Conservation (phyloP, 441 rosid species). For the Gossypium armourianum region DNA sequence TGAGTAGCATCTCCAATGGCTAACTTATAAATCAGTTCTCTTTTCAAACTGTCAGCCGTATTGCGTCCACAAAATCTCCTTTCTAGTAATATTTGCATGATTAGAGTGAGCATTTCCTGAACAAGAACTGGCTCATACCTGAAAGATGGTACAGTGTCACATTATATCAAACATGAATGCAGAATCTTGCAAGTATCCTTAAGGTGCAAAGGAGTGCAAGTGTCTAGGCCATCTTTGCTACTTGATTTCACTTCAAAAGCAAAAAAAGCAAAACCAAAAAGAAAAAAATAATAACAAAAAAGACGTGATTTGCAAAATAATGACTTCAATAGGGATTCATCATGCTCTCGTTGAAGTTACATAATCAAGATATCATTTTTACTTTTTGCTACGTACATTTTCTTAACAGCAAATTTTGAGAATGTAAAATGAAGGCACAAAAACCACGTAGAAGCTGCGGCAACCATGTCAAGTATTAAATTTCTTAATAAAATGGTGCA, state of each 20-base stretch:
- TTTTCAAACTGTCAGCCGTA: slow-evolving; percentile 68
- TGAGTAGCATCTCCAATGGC: slow-evolving; percentile 85
- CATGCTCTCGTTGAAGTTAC: not conserved
- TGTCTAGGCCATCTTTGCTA: not conserved
- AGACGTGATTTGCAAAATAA: not conserved
- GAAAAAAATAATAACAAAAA: not conserved
- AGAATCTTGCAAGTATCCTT: not conserved
- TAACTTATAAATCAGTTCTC: slow-evolving; percentile 79
- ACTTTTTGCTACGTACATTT: not conserved
- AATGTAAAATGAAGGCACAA: not conserved
- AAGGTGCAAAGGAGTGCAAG: not conserved
- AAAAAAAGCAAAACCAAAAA: not conserved
- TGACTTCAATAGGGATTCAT: not conserved
- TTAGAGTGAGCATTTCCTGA: slow-evolving; percentile 80
- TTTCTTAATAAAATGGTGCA: not conserved
- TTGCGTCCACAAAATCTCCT: slow-evolving; percentile 78
- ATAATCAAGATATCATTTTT: not conserved
- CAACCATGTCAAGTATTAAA: not conserved
- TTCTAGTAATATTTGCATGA: slow-evolving; percentile 86
- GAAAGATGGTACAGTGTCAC: slow-evolving; percentile 21
- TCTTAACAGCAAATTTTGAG: not conserved
- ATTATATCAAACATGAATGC: not conserved
- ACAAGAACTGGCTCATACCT: slow-evolving; percentile 82
- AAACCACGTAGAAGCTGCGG: not conserved
- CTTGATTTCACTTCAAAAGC: not conserved